Conservation (phyloP, 345 rosid genomes). For the Eucalyptus dawsonii region DNA sequence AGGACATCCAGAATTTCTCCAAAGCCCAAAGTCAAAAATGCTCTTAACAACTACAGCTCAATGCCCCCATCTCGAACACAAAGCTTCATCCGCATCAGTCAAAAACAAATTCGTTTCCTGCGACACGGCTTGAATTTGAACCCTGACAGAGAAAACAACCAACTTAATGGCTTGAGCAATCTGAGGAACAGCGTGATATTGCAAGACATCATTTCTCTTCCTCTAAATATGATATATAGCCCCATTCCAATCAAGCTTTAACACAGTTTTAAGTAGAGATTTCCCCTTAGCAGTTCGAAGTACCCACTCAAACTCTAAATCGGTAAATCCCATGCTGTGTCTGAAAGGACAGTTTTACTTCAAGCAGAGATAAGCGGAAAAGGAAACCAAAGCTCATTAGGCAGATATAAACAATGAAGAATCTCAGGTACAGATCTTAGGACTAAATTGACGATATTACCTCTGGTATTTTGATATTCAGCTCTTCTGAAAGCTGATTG, state of each 20-base stretch:
- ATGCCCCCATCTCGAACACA: background rate
- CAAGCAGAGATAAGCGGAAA: background rate
- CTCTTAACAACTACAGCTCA: rapidly evolving
- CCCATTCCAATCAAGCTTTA: background rate
- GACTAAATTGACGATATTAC: background rate
- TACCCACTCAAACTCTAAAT: background rate
- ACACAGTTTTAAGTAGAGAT: background rate
- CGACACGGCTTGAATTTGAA: background rate
- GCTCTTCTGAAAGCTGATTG: background rate
- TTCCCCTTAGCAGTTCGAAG: background rate
- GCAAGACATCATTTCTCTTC: background rate
- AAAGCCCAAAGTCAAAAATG: background rate
- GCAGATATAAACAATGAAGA: background rate
- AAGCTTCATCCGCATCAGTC: background rate
- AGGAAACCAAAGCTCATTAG: background rate
- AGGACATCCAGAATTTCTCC: background rate
- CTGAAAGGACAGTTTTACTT: background rate
- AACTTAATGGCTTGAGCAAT: background rate
- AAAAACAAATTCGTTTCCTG: background rate
- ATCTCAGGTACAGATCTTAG: background rate
- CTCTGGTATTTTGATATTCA: background rate
- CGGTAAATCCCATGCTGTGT: background rate
- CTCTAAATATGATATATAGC: background rate
- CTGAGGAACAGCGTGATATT: background rate
- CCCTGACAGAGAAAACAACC: background rate